Evolutionary conservation across 345 rosid species (phyloP).

Genomic region (Corchorus olitorius): DNA sequence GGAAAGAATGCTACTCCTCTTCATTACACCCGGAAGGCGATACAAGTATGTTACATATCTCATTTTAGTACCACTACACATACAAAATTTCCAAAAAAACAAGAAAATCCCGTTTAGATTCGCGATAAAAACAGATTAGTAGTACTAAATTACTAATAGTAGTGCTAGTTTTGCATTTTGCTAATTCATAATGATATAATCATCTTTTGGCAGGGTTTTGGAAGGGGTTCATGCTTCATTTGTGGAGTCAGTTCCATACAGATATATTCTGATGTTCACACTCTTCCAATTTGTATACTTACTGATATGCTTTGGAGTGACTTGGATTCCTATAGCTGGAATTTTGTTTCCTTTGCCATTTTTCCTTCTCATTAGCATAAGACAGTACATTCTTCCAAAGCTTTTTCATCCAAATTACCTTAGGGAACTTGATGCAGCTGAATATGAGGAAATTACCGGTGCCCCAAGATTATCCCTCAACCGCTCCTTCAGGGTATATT

Average conservation of each 20-base stretch:
- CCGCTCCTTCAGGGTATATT: constrained; percentile 41
- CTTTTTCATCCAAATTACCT: constrained; percentile 47
- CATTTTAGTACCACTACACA: neutral
- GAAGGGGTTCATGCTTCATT: constrained; percentile 75
- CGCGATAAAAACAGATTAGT: neutral
- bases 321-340: constrained; percentile 89
- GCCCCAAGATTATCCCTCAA: constrained; percentile 43
- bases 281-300: constrained; percentile 64
- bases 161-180: neutral
- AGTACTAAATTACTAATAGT: neutral
- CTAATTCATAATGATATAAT: constrained; percentile 9
- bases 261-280: constrained; percentile 54
- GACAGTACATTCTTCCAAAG: constrained; percentile 74
- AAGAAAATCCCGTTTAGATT: neutral
- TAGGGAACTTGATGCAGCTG: constrained; percentile 75
- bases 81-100: neutral
- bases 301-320: constrained; percentile 67
- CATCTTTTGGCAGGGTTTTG: constrained; percentile 51
- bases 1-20: constrained; percentile 72
- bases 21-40: constrained; percentile 55
- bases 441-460: constrained; percentile 69
- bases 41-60: constrained; percentile 53
- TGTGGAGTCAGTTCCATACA: constrained; percentile 73
- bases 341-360: constrained; percentile 84
- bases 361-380: constrained; percentile 70